These are phyloP conservation scores for Mycogone perniciosa DNA, from an alignment of 2,329 filamentous ascomycete genomes.

Conservation along the genomic window DNA sequence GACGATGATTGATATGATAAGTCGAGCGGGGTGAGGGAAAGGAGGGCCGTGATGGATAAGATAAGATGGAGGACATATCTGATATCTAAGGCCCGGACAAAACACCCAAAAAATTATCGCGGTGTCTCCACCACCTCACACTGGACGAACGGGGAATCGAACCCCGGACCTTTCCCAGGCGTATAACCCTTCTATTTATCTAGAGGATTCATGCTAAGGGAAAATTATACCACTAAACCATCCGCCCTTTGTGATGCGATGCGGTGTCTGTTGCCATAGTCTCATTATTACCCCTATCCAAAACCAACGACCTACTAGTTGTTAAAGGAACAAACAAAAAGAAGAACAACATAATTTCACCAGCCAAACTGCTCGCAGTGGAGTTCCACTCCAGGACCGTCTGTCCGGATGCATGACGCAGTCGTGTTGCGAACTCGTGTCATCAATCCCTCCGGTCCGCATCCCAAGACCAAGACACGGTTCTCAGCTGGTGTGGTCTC, in stretches of 20 bases:
- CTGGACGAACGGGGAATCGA: slow-evolving; percentile 15
- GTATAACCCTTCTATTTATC: too few species aligned
- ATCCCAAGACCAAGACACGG: slow-evolving; percentile 38
- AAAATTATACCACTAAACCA: too few species aligned
- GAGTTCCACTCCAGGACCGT: slow-evolving; percentile 40
- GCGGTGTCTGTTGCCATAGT: too few species aligned
- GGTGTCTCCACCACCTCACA: too few species aligned
- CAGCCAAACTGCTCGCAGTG: slow-evolving; percentile 44
- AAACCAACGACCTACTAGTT: background rate
- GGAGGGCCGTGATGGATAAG: too few species aligned
- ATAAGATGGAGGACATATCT: too few species aligned
- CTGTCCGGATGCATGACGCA: slow-evolving; percentile 31
- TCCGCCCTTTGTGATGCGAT: too few species aligned
- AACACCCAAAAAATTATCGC: too few species aligned
- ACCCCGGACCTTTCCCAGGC: slow-evolving; percentile 15
- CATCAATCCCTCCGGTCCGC: slow-evolving; percentile 40
- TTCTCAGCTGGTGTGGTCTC: slow-evolving; percentile 21
- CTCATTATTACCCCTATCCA: background rate
- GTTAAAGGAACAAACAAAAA: background rate
- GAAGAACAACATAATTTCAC: slow-evolving; percentile 18
- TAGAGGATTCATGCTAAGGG: too few species aligned
- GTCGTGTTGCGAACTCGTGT: slow-evolving; percentile 35
- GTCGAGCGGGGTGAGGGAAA: too few species aligned
- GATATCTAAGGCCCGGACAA: too few species aligned
- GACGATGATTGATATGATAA: background rate